Percentiles rank a stretch among this genome's conserved stretches.
Conservation (phyloP, 1,284 basidiomycete species). For the Hymenochaete sp. region DNA sequence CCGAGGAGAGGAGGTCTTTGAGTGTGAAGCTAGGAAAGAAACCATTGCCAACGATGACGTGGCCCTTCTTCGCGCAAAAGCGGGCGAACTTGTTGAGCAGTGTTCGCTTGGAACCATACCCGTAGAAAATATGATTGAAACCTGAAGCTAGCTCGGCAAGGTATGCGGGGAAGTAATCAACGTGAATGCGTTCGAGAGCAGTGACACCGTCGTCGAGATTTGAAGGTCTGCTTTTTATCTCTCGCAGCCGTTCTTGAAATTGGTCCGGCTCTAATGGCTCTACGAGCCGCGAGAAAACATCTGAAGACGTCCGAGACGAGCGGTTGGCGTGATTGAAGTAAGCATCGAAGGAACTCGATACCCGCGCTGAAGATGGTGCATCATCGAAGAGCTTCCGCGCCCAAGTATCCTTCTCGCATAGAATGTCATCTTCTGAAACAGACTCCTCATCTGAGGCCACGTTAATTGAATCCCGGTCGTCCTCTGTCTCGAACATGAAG, state of each 20-base stretch:
- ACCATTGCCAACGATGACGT: slow-evolving; percentile 75
- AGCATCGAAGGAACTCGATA: slow-evolving; percentile 62
- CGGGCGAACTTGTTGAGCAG: slow-evolving; percentile 68
- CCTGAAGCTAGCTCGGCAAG: slow-evolving; percentile 66
- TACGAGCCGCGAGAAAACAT: slow-evolving; percentile 66
- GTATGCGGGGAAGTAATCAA: slow-evolving; percentile 52
- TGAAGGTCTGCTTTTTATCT: slow-evolving; percentile 21
- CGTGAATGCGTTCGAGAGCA: slow-evolving; percentile 25
- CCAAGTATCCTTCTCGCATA: not conserved
- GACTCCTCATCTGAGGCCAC: slow-evolving; percentile 1
- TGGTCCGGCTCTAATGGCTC: slow-evolving; percentile 59
- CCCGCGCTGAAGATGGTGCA: slow-evolving; percentile 1
- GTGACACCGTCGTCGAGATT: slow-evolving; percentile 27
- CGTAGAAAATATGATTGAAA: slow-evolving; percentile 82
- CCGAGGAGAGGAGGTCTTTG: slow-evolving; percentile 26
- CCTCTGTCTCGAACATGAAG: slow-evolving; percentile 7
- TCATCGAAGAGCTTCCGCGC: slow-evolving; percentile 8
- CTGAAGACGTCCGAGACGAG: slow-evolving; percentile 61
- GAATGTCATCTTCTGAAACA: slow-evolving; percentile 7
- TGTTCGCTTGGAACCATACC: slow-evolving; percentile 76
- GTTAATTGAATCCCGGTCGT: slow-evolving; percentile 6
- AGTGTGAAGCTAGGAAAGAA: slow-evolving; percentile 65
- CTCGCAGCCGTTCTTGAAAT: slow-evolving; percentile 41
- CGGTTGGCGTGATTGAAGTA: slow-evolving; percentile 69
- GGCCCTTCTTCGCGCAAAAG: slow-evolving; percentile 46